Conservation (phyloP, 1,284 basidiomycete species). For the Takashimella tepidaria region DNA sequence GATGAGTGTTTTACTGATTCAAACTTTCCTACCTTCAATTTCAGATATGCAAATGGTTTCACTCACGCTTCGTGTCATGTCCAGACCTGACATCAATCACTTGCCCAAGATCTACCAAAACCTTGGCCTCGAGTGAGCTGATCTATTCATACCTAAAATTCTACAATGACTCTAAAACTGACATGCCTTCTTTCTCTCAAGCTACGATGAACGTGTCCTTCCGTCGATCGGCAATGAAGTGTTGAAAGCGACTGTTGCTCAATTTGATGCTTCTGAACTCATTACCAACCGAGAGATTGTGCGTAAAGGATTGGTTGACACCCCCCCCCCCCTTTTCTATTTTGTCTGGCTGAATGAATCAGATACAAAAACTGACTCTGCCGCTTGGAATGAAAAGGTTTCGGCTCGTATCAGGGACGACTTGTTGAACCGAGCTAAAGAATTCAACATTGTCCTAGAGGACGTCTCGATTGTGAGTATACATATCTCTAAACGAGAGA, state of each 20-base stretch:
- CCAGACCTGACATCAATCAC: constrained; percentile 82
- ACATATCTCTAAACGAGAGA: no score
- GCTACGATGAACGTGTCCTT: constrained; percentile 91
- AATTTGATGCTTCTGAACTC: constrained; percentile 94
- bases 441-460: constrained; percentile 94
- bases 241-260: constrained; percentile 93
- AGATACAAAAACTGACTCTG: background rate
- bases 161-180: background rate
- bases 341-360: background rate
- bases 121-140: constrained; percentile 68
- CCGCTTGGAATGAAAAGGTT: constrained; percentile 59
- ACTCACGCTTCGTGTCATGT: constrained; percentile 91
- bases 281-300: constrained; percentile 61
- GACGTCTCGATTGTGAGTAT: constrained; percentile 78
- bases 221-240: constrained; percentile 97
- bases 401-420: constrained; percentile 92
- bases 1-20: no score
- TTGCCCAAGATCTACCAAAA: constrained; percentile 92
- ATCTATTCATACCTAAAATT: background rate
- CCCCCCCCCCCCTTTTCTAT: background rate
- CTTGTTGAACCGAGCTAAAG: constrained; percentile 83
- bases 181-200: constrained; percentile 4
- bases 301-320: no score
- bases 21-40: background rate
- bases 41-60: constrained; percentile 91